phyloP scores from a whole-genome alignment of 768 basidiomycete genomes.

The Lactarius sanguifluus region DNA sequence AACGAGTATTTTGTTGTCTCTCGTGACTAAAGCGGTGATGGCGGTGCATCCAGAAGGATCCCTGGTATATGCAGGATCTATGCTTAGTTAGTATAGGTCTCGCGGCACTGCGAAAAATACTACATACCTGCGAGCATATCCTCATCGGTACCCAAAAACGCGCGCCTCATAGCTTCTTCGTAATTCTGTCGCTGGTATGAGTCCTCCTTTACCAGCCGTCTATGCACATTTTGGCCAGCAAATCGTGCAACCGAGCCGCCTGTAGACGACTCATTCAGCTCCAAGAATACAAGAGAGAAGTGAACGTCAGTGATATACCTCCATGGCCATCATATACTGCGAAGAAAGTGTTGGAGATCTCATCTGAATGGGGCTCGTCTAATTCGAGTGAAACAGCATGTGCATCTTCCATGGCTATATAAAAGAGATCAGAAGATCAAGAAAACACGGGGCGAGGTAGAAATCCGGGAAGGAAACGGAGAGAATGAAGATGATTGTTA shows the following conservation, averaged over 20 bases:
- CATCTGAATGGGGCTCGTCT: slow-evolving; percentile 45
- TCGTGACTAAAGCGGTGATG: slow-evolving; percentile 80
- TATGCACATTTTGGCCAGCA: slow-evolving; percentile 82
- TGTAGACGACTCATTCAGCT: slow-evolving; percentile 34
- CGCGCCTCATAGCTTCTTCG: slow-evolving; percentile 74
- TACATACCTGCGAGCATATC: slow-evolving; percentile 80
- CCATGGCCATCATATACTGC: slow-evolving; percentile 99
- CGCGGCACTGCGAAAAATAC: neutral
- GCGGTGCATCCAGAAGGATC: slow-evolving; percentile 98
- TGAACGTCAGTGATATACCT: slow-evolving; percentile 50
- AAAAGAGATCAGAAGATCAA: slow-evolving; percentile 29
- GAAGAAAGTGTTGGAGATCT: slow-evolving; percentile 74
- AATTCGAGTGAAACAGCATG: slow-evolving; percentile 76
- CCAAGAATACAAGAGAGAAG: slow-evolving; percentile 19
- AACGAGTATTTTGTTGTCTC: slow-evolving; percentile 74
- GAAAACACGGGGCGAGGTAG: slow-evolving; percentile 10
- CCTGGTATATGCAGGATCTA: slow-evolving; percentile 81
- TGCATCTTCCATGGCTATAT: slow-evolving; percentile 94
- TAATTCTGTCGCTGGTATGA: slow-evolving; percentile 70
- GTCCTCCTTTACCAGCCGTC: slow-evolving; percentile 69
- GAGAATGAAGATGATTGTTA: neutral
- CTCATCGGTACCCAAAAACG: slow-evolving; percentile 93
- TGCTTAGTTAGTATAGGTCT: neutral
- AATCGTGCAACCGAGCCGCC: slow-evolving; percentile 84
- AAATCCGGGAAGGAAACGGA: slow-evolving; percentile 5